Percentiles rank a stretch among this genome's conserved stretches.
Conservation (phyloP, 2,329 filamentous ascomycete genomes). For the Epichloe sylvatica region DNA sequence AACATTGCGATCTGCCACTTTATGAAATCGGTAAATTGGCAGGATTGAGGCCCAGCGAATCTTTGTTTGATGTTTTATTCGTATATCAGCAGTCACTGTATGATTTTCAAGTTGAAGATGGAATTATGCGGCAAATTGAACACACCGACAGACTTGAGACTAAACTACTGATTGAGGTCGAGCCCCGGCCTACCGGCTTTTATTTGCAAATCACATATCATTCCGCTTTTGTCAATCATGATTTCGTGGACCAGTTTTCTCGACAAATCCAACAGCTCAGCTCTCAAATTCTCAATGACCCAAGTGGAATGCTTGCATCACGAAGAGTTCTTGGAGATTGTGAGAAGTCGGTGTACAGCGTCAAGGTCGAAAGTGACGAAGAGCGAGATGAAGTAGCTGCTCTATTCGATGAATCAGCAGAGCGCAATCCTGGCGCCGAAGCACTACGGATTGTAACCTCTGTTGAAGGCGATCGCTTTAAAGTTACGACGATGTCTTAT, state of each 20-base stretch:
- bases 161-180: slow-evolving; percentile 60
- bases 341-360: slow-evolving; percentile 36
- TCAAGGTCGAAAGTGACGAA: slow-evolving; percentile 13
- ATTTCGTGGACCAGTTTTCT: slow-evolving; percentile 42
- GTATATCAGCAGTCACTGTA: slow-evolving; percentile 67
- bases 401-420: slow-evolving; percentile 37
- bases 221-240: slow-evolving; percentile 32
- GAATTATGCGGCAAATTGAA: slow-evolving; percentile 37
- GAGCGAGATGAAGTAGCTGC: slow-evolving; percentile 3
- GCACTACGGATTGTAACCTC: slow-evolving; percentile 52
- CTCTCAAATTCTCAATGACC: slow-evolving; percentile 15
- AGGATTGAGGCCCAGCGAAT: slow-evolving; percentile 37
- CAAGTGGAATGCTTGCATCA: slow-evolving; percentile 9
- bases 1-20: slow-evolving; percentile 49
- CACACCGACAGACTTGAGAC: slow-evolving; percentile 65
- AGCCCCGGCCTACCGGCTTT: slow-evolving; percentile 39
- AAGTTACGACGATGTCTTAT: slow-evolving; percentile 43
- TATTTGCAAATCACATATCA: slow-evolving; percentile 35
- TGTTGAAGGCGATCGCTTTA: slow-evolving; percentile 8
- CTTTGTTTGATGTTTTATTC: slow-evolving; percentile 64
- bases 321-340: slow-evolving; percentile 13
- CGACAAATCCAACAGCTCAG: slow-evolving; percentile 45
- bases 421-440: slow-evolving; percentile 31
- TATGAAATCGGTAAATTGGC: slow-evolving; percentile 53
- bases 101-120: slow-evolving; percentile 17